Evolutionary conservation across 1,284 basidiomycete species (phyloP).

Genomic region (Boletus sp.): DNA sequence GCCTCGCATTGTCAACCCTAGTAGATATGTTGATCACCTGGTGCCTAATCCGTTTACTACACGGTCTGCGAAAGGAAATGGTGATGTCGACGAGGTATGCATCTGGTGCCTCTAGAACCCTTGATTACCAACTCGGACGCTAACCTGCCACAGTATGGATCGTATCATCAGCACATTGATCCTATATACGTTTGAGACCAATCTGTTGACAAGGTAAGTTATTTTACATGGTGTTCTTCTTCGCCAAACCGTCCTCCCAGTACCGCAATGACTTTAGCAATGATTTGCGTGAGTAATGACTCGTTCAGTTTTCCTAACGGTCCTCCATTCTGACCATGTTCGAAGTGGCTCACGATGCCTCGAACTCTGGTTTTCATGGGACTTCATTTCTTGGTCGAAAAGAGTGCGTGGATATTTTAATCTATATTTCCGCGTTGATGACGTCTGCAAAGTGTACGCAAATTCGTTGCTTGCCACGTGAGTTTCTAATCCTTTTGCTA

Average conservation of each 20-base stretch:
- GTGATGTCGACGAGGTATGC: conserved; percentile 23
- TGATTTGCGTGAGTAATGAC: conserved; percentile 42
- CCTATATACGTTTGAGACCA: conserved; percentile 51
- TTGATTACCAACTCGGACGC: background rate
- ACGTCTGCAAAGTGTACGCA: conserved; percentile 27
- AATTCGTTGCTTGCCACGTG: conserved; percentile 35
- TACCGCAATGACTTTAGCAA: conserved; percentile 43
- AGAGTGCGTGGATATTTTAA: background rate
- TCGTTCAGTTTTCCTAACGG: background rate
- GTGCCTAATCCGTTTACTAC: too few relatives aligned
- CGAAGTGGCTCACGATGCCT: background rate
- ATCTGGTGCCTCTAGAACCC: too few relatives aligned
- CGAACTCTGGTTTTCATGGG: background rate
- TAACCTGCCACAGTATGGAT: conserved; percentile 43
- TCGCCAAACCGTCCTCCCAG: conserved; percentile 23
- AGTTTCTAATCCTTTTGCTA: conserved; percentile 3
- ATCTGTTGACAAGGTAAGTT: conserved; percentile 45
- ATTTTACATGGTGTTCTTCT: background rate
- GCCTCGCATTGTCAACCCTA: conserved; percentile 41
- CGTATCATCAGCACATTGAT: conserved; percentile 45
- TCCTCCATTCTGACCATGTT: background rate
- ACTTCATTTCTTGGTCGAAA: background rate
- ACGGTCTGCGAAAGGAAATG: too few relatives aligned
- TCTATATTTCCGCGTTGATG: background rate
- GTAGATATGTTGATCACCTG: conserved; percentile 47